phyloP scores from a whole-genome alignment of 202 grass and related monocot species.

The Zizania palustris region DNA sequence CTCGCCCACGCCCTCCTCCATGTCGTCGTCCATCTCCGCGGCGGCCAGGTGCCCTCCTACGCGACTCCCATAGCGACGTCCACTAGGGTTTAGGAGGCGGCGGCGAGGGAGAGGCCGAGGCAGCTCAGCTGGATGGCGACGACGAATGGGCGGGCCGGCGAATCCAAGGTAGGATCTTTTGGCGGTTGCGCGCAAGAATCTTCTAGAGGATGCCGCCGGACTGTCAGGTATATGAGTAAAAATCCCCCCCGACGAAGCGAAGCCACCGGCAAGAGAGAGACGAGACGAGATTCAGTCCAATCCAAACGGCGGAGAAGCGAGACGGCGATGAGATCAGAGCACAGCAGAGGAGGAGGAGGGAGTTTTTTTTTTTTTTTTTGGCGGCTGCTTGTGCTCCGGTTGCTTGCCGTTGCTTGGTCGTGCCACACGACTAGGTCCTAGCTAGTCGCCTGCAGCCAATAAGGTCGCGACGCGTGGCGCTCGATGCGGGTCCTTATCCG shows the following conservation, averaged over 20 bases:
- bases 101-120: background rate
- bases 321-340: background rate
- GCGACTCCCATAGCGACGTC: conserved; percentile 20
- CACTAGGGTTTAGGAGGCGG: conserved; percentile 4
- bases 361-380: background rate
- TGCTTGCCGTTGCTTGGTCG: background rate
- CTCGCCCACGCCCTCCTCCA: conserved; percentile 60
- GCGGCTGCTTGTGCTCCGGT: background rate
- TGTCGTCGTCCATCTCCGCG: conserved; percentile 40
- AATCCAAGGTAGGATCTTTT: conserved; percentile 44
- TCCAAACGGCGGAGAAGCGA: background rate
- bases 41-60: conserved; percentile 40
- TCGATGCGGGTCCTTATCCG: background rate
- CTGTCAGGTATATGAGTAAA: background rate
- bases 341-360: background rate
- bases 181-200: conserved; percentile 49
- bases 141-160: conserved; percentile 32
- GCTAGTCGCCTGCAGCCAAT: background rate
- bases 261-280: background rate
- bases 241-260: background rate
- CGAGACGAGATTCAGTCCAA: background rate
- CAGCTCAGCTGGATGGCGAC: conserved; percentile 10
- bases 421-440: background rate
- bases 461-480: background rate
- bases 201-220: conserved; percentile 27